These are phyloP conservation scores for Amesomyces nigricolor DNA, from an alignment of 2,329 filamentous ascomycete species.

Conservation along the genomic window DNA sequence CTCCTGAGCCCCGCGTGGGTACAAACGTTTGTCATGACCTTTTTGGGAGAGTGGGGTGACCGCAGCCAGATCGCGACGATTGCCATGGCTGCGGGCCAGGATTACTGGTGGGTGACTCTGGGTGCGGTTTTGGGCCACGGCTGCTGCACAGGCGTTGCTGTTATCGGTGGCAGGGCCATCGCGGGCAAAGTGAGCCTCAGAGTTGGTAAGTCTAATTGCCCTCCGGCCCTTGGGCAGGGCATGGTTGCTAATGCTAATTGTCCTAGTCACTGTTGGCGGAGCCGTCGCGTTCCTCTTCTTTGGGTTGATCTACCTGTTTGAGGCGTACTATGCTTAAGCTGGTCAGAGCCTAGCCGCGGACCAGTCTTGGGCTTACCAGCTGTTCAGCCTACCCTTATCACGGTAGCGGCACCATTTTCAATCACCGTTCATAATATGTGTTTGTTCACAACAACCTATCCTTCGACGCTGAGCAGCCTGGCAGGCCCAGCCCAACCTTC, in stretches of 20 bases:
- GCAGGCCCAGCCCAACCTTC: background rate
- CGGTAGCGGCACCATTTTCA: slow-evolving; percentile 6
- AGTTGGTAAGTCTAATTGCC: slow-evolving; percentile 65
- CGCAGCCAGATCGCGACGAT: slow-evolving; percentile 97
- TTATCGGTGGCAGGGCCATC: slow-evolving; percentile 86
- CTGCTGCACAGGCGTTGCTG: slow-evolving; percentile 84
- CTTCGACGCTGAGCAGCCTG: slow-evolving; percentile 5
- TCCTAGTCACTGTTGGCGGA: slow-evolving; percentile 80
- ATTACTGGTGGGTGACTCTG: slow-evolving; percentile 97
- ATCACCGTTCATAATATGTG: slow-evolving; percentile 19
- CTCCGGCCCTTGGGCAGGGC: background rate
- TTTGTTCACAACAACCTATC: slow-evolving; percentile 5
- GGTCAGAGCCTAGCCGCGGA: background rate
- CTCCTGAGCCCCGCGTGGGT: slow-evolving; percentile 96
- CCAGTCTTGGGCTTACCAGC: slow-evolving; percentile 17
- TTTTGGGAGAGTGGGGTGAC: slow-evolving; percentile 96
- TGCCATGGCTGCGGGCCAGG: slow-evolving; percentile 95
- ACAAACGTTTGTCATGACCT: slow-evolving; percentile 98
- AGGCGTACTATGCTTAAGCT: slow-evolving; percentile 58
- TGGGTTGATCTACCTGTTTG: slow-evolving; percentile 83
- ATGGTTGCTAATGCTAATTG: slow-evolving; percentile 1
- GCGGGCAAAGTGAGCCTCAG: slow-evolving; percentile 91
- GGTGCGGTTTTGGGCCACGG: slow-evolving; percentile 83
- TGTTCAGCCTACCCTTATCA: background rate
- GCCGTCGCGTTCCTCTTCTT: slow-evolving; percentile 87